These are phyloP conservation scores for Mycena crocata DNA, from an alignment of 768 basidiomycete species.

Conservation along the genomic window DNA sequence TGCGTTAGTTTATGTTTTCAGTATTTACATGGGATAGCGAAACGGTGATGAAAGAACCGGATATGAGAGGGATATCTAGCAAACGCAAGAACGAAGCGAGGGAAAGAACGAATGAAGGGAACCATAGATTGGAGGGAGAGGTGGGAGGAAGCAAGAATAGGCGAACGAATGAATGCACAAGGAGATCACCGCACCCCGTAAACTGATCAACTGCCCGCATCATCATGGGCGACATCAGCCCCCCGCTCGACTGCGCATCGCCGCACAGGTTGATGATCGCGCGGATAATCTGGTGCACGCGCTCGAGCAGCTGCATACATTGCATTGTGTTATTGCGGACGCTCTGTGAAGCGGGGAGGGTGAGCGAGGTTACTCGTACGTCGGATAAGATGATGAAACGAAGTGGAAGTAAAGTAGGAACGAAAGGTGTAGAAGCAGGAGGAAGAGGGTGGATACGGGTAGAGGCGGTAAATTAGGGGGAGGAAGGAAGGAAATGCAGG, in stretches of 20 bases:
- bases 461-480: no score
- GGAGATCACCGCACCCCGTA: not conserved
- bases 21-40: not conserved
- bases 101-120: no score
- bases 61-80: no score
- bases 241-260: not conserved
- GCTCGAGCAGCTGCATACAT: constrained; percentile 29
- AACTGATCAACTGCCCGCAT: constrained; percentile 16
- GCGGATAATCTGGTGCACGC: constrained; percentile 33
- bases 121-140: not conserved
- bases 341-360: not conserved
- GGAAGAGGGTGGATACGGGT: no score
- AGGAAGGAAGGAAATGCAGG: no score
- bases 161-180: no score
- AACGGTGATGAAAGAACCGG: no score
- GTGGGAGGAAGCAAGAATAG: not conserved
- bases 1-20: no score
- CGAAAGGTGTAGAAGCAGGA: no score
- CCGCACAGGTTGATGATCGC: constrained; percentile 29
- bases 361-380: not conserved
- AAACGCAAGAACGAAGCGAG: no score
- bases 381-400: no score
- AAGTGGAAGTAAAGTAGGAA: no score
- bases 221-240: constrained; percentile 3
- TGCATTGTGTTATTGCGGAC: constrained; percentile 21